These are phyloP conservation scores for Chaetomium olivaceum DNA, from an alignment of 2,329 filamentous ascomycete species.

Conservation along the genomic window DNA sequence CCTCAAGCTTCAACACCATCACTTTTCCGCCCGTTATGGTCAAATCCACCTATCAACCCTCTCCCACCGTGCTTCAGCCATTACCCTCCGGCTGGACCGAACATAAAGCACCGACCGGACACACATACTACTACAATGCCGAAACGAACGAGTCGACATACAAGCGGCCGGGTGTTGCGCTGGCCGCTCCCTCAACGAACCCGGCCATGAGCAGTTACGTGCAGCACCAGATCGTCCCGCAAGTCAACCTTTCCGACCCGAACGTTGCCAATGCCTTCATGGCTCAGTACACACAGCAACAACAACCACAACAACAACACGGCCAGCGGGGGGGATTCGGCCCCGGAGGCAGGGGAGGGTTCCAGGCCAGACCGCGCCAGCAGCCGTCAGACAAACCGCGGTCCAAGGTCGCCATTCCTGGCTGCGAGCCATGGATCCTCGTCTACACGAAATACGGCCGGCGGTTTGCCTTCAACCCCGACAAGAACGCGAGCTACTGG, in stretches of 20 bases:
- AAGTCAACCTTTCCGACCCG: constrained; percentile 52
- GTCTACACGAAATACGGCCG: constrained; percentile 91
- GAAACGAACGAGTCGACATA: constrained; percentile 86
- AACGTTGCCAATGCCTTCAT: constrained; percentile 62
- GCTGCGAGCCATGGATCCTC: constrained; percentile 82
- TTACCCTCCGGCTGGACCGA: constrained; percentile 87
- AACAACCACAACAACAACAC: constrained; percentile 29
- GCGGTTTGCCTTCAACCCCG: constrained; percentile 85
- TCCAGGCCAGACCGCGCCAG: constrained; percentile 61
- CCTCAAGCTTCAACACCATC: neutral
- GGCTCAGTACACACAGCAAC: constrained; percentile 47
- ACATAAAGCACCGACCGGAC: constrained; percentile 84
- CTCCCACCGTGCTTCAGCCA: constrained; percentile 51
- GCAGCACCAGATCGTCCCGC: constrained; percentile 45
- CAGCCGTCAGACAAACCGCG: constrained; percentile 79
- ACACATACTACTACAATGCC: constrained; percentile 85
- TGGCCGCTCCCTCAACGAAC: constrained; percentile 1
- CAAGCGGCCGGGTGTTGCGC: constrained; percentile 61
- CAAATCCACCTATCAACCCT: constrained; percentile 73
- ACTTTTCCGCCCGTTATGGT: constrained; percentile 54
- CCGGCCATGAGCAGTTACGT: constrained; percentile 40
- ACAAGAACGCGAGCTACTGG: constrained; percentile 90
- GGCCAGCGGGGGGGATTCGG: constrained; percentile 45
- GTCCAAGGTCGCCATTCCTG: constrained; percentile 75
- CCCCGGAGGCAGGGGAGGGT: constrained; percentile 51